Evolutionary conservation across 768 basidiomycete genomes (phyloP), one percentile per base, ranked within the genome.

Genomic region (Tricholoma sp.): DNA sequence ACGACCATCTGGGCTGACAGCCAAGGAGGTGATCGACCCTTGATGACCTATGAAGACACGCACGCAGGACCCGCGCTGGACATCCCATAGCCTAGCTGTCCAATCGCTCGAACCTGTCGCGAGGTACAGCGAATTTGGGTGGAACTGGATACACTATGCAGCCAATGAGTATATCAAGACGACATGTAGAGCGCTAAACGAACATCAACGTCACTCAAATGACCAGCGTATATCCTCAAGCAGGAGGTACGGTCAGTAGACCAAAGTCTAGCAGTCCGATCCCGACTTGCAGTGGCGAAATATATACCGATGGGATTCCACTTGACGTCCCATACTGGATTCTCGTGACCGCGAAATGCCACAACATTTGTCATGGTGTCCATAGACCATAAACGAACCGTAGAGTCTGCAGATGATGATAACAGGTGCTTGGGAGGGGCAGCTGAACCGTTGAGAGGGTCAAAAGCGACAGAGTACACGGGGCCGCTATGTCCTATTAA

Each of bases 261-360:
- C 97, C 97, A 99, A 51, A 99, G 78, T 66, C 95, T 80, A 0
- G 97, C 97, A 4, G 97, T 97, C 57, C 92, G 77, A 70, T 99
- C 97, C 53, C 97, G 77, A 63, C 94, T 95, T 15, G 85, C 95
- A 15, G 91, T 96, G 6, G 97, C 96, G 70, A 99, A 99, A 73
- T 99, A 98, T n/a, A 95, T 84, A 4, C 97, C 95, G 78, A 93
- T 86, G 9, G 97, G 96, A 65, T 92, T 95, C 97, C 97, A 99
- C 68, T 98, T 89, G 11, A 96, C 94, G 63, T 98, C 97, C 97
- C 97, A 99, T 0, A 99, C 87, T 0, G 97, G 94, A 69, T 97
- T 95, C 67, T 95, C 88, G 64, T 99, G 97, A 0, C 97, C 96
- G 33, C 94, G 82, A 67, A 94, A 99, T 6, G 89, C 94, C 17